Base-by-base conservation (phyloP, 441 rosid species). In the Erodium moschatum region DNA sequence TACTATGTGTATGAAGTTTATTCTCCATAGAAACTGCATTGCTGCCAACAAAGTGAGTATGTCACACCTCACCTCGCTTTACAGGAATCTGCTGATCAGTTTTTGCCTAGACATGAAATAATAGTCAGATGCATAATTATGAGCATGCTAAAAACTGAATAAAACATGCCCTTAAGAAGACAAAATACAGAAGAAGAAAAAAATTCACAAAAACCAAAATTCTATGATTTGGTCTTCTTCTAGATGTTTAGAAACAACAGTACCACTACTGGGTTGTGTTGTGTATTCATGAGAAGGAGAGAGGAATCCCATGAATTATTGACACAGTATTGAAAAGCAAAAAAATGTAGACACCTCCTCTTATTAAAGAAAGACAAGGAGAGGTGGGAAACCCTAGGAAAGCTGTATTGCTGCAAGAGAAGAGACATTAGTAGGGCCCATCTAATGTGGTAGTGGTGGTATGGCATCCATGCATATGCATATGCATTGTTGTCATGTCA, bases 361-460 rank as follows among this genome's bases (percentile, higher is more conserved):
- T 33, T 46, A 18, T 27, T 5, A 64, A 61, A 61, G 54, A 67
- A 63, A 60, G 67, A 76, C 71, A 27, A 40, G 42, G 33, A 44
- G 66, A 58, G 79, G 76, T 79, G 80, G 75, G 81, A 78, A 73
- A 44, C 75, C 83, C 82, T 80, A 83, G 76, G 73, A 83, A 84
- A 81, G 79, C 70, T 76, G 80, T n/a, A 65, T 67, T 81, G 91
- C 85, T 69, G 78, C 81, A 18, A 56, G 69, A 83, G 83, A 60
- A 74, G 91, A 76, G 81, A 81, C 91, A 83, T 52, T 1, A 5
- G 13, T 72, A 1, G 77, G 84, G 87, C 69, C 85, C 85, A 70
- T 42, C 27, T 44, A 72, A 80, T 60, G 38, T 33, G 38, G 38
- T 33, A 33, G 38, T 33, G 38, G 31, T 20, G 31, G 12, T 60